Percentiles rank a stretch among this genome's conserved stretches.
Conservation (phyloP, 768 basidiomycete genomes). For the Dictyophora rubrovolvata region DNA sequence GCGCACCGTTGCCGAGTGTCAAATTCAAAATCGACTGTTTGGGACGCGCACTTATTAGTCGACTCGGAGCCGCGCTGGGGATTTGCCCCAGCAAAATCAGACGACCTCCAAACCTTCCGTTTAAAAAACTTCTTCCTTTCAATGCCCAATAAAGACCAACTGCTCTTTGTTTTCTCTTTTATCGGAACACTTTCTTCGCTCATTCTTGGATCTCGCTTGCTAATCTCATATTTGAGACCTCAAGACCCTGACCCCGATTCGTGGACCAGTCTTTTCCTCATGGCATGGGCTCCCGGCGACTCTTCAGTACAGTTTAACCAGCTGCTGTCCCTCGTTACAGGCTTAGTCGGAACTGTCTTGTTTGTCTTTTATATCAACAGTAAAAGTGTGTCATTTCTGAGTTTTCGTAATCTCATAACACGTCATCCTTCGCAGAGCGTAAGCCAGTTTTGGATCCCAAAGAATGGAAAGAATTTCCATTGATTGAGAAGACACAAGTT, state of each 20-base stretch:
- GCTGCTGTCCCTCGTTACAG: conserved; percentile 41
- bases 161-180: conserved; percentile 46
- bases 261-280: conserved; percentile 1
- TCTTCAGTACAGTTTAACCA: conserved; percentile 23
- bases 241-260: conserved; percentile 20
- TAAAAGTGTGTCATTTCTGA: conserved; percentile 28
- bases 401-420: background rate
- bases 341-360: conserved; percentile 37
- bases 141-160: conserved; percentile 51
- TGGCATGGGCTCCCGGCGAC: conserved; percentile 10
- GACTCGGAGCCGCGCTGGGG: background rate
- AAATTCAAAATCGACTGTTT: background rate
- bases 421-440: conserved; percentile 32
- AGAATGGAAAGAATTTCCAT: conserved; percentile 74
- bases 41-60: background rate
- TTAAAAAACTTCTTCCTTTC: background rate
- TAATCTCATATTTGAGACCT: conserved; percentile 48
- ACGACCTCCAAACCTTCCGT: background rate
- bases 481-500: conserved; percentile 69
- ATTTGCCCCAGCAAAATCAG: background rate
- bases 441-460: conserved; percentile 65
- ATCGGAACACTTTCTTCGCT: conserved; percentile 37
- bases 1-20: too few relatives aligned
- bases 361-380: conserved; percentile 42
- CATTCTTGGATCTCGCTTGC: conserved; percentile 30